phyloP scores from a whole-genome alignment of 1,284 basidiomycete species.

The Austroboletus niveus region DNA sequence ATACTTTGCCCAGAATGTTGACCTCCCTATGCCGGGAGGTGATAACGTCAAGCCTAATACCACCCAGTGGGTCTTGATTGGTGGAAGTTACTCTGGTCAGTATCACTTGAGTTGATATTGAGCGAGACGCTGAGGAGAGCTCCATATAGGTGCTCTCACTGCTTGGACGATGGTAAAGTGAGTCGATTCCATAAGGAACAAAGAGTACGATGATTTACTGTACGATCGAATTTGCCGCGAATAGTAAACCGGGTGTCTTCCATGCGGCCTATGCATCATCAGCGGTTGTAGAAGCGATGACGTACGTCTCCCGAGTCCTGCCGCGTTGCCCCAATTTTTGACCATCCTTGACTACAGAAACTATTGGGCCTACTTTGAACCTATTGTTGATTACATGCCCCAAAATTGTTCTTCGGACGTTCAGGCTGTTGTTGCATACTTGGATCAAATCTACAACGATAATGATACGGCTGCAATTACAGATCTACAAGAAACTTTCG shows the following conservation, averaged over 20 bases:
- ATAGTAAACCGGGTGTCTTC: constrained; percentile 65
- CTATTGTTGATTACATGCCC: constrained; percentile 67
- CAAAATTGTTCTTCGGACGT: constrained; percentile 72
- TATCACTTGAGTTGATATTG: background rate
- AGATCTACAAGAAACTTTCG: constrained; percentile 54
- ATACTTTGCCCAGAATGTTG: constrained; percentile 66
- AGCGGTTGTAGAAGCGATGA: constrained; percentile 66
- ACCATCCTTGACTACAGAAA: constrained; percentile 37
- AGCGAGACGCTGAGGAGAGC: background rate
- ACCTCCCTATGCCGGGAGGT: constrained; percentile 66
- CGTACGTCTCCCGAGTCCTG: constrained; percentile 32
- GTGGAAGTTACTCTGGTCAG: constrained; percentile 66
- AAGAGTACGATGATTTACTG: too few relatives aligned
- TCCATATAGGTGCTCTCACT: constrained; percentile 48
- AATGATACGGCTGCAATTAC: constrained; percentile 46
- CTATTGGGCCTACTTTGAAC: constrained; percentile 72
- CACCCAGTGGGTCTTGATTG: constrained; percentile 66
- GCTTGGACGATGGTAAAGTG: constrained; percentile 74
- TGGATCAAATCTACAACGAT: constrained; percentile 55
- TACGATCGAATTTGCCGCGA: background rate
- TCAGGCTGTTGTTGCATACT: constrained; percentile 57
- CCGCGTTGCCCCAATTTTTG: background rate
- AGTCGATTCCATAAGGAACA: constrained; percentile 17
- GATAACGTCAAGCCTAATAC: constrained; percentile 53
- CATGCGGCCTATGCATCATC: constrained; percentile 70